Evolutionary conservation across 768 basidiomycete species (phyloP), one percentile per base, ranked within the genome.

Genomic region (Omphalotus guepiniiformis): DNA sequence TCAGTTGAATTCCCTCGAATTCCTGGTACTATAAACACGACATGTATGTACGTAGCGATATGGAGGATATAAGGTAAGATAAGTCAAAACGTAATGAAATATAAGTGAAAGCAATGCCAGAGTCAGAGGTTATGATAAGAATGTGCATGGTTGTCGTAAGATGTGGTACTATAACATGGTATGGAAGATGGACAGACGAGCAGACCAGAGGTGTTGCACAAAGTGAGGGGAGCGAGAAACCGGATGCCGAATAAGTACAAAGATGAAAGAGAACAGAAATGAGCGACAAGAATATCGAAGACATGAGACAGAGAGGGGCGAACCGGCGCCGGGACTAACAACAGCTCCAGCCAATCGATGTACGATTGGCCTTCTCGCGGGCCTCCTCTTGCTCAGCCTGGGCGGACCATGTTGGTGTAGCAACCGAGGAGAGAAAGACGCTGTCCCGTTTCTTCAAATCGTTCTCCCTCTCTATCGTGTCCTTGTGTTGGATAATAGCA

Each of bases 341-440:
- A 61, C 87, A 88, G 60, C 68, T 82, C 87, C 85, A 88, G 46
- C 63, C 56, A 32, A 77, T 74, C 15, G 71, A 68, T 34, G 70
- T 60, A 47, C 74, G 74, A 50, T 67, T 68, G 36, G 73, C 72
- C 55, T 75, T 77, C 58, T 72, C 73, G 39, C 76, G 73, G 16
- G 83, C 85, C 58, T 85, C 86, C 60, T 91, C 88, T 58, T 80
- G 85, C 47, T 87, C 87, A 19, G 88, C 86, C 60, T 88, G 85
- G 11, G 83, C 84, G 40, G 80, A 77, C 88, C 88, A 91, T 13
- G 79, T 72, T 4, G 88, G 88, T 26, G 84, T 74, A 47, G 70
- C 73, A 30, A 74, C 62, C 47, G 77, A 73, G 23, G 82, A 74
- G 51, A 95, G 69, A 64, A 88, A 78, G 47, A 96, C 84, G 63